Evolutionary conservation across 768 basidiomycete species (phyloP), one percentile per base, ranked within the genome.

Genomic region (Rhizopogon vulgaris): DNA sequence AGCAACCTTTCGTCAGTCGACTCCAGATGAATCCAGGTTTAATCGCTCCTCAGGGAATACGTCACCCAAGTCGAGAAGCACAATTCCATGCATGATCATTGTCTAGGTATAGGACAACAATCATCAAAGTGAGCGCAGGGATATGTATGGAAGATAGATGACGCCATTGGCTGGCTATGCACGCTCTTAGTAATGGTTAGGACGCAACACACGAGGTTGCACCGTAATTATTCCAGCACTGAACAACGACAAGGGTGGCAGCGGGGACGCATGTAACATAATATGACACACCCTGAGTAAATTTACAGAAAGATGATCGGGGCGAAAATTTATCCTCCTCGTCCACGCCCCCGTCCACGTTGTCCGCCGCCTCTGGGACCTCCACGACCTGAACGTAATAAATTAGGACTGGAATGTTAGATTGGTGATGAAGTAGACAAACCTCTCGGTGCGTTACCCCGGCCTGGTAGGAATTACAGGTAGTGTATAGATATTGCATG

Each of bases 401-500:
- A 22, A 32, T 4, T 14, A 8, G 3, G 15, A 12, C 14, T 15
- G 1, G 32, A 10, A 28, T 52, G 49, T 54, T 36, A 41, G 43
- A 39, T 17, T 34, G 37, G 28, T 7, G 11, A n/a, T 11, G 22
- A 52, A 38, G 32, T 15, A 11, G 11, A 46, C 56, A 36, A 3
- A 74, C 78, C 78, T 71, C 78, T 65, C 38, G 64, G 41, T 56
- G 65, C 63, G 17, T 51, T 48, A 4, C 78, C 77, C 14, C 76
- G 70, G 58, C 75, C 73, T 58, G 59, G 41, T 11, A 39, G 32
- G 27, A 36, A 52, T 28, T 14, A 17, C 22, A 41, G 11, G 38
- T 15, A 41, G 15, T 22, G 22, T 12, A 47, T 22, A 39, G 38
- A 30, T 25, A 50, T 41, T 15, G 27, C 18, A 15, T 30, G 32